Conservation (phyloP, 345 rosid genomes). For the Mercurialis annua region DNA sequence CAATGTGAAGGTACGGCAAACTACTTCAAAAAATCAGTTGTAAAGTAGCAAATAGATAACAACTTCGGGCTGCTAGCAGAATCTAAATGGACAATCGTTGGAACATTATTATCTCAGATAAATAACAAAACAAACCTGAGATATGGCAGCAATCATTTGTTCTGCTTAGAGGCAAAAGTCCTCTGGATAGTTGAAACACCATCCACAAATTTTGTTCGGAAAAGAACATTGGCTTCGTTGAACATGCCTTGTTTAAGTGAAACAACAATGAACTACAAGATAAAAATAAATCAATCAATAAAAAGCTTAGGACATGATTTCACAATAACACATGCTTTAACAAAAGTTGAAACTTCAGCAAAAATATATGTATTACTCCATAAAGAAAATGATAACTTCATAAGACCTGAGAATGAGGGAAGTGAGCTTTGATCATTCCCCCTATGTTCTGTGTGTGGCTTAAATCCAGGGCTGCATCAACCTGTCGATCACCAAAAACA, state of each 20-base stretch:
- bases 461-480: conserved; percentile 93
- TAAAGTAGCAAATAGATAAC: no score
- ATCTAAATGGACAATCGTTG: neutral
- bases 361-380: neutral
- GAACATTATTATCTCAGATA: neutral
- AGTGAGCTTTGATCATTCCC: conserved; percentile 74
- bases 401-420: conserved; percentile 76
- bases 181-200: conserved; percentile 91
- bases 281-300: conserved; percentile 5
- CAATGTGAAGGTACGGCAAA: no score
- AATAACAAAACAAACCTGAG: neutral
- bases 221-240: conserved; percentile 88
- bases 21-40: no score
- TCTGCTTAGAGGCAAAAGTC: conserved; percentile 66
- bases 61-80: no score
- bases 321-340: neutral
- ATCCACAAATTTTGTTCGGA: conserved; percentile 84
- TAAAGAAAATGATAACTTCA: conserved; percentile 4
- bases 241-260: conserved; percentile 96
- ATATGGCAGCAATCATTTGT: conserved; percentile 35
- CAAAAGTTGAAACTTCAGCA: neutral
- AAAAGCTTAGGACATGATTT: neutral
- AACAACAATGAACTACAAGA: conserved; percentile 78
- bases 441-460: conserved; percentile 96
- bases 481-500: conserved; percentile 33